phyloP scores from a whole-genome alignment of 176 grass and related monocot species.

The Ensete glaucum region DNA sequence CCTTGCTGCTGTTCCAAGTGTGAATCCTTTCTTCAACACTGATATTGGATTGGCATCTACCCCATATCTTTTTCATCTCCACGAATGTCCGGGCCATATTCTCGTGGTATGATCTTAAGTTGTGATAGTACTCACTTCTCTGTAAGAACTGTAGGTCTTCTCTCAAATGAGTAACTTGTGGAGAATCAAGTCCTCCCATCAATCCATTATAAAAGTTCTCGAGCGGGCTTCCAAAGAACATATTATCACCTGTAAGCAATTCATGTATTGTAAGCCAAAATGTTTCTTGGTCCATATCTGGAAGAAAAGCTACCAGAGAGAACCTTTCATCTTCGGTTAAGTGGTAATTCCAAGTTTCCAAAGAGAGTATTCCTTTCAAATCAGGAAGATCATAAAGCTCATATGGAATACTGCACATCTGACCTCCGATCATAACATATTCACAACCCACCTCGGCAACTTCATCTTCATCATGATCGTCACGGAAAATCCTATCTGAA shows the following conservation, averaged over 20 bases:
- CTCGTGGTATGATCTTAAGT: conserved; percentile 55
- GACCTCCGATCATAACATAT: conserved; percentile 36
- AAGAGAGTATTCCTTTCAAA: conserved; percentile 53
- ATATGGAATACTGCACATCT: conserved; percentile 68
- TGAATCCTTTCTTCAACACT: conserved; percentile 36
- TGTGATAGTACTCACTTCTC: conserved; percentile 53
- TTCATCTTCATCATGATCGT: conserved; percentile 41
- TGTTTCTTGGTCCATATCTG: conserved; percentile 61
- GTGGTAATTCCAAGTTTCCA: conserved; percentile 71
- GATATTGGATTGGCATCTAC: conserved; percentile 20
- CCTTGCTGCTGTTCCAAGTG: conserved; percentile 25
- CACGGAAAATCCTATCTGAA: conserved; percentile 21
- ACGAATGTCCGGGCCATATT: conserved; percentile 40
- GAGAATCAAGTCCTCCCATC: conserved; percentile 66
- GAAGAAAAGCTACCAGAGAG: conserved; percentile 46
- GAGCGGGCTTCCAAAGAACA: conserved; percentile 71
- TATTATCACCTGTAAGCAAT: conserved; percentile 40
- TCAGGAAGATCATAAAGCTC: conserved; percentile 58
- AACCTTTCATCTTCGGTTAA: conserved; percentile 76
- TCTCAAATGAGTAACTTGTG: conserved; percentile 49
- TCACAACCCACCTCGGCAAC: conserved; percentile 51
- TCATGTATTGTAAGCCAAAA: conserved; percentile 50
- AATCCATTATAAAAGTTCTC: conserved; percentile 36
- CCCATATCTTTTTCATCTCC: conserved; percentile 37
- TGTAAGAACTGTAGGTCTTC: conserved; percentile 43